These are phyloP conservation scores for Cladophialophora immunda DNA, from an alignment of 2,329 filamentous ascomycete species.

Conservation along the genomic window DNA sequence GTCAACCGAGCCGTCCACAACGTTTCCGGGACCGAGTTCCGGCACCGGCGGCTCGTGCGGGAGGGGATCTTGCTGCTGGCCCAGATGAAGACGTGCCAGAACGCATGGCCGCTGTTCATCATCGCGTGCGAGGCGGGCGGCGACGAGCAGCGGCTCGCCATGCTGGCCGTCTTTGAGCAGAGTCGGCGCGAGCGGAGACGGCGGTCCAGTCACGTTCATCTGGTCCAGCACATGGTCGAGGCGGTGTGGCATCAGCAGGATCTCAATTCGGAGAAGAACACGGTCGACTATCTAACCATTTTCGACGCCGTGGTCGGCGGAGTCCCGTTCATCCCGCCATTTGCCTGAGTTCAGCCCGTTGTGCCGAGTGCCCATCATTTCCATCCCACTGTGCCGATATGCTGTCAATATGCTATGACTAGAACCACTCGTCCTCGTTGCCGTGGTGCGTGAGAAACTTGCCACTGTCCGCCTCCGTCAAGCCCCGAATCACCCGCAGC, in stretches of 20 bases:
- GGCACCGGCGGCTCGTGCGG: slow-evolving; percentile 32
- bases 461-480: neutral
- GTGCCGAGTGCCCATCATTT: slow-evolving; percentile 18
- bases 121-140: slow-evolving; percentile 33
- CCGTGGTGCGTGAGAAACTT: neutral
- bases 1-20: slow-evolving; percentile 32
- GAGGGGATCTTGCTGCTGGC: slow-evolving; percentile 35
- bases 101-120: slow-evolving; percentile 37
- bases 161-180: slow-evolving; percentile 32
- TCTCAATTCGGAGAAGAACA: slow-evolving; percentile 31
- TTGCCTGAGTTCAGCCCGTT: slow-evolving; percentile 29
- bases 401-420: neutral
- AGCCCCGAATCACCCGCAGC: neutral
- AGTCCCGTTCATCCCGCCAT: slow-evolving; percentile 35
- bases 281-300: slow-evolving; percentile 34
- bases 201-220: slow-evolving; percentile 35
- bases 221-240: slow-evolving; percentile 35
- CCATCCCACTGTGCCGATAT: neutral
- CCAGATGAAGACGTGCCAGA: slow-evolving; percentile 35
- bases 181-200: slow-evolving; percentile 32
- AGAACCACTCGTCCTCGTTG: neutral
- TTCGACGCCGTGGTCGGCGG: slow-evolving; percentile 32
- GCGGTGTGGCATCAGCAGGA: slow-evolving; percentile 34
- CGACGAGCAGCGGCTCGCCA: slow-evolving; percentile 32
- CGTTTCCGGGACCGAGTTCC: slow-evolving; percentile 32